phyloP scores from a whole-genome alignment of 768 basidiomycete genomes.

The Boletus sp. region DNA sequence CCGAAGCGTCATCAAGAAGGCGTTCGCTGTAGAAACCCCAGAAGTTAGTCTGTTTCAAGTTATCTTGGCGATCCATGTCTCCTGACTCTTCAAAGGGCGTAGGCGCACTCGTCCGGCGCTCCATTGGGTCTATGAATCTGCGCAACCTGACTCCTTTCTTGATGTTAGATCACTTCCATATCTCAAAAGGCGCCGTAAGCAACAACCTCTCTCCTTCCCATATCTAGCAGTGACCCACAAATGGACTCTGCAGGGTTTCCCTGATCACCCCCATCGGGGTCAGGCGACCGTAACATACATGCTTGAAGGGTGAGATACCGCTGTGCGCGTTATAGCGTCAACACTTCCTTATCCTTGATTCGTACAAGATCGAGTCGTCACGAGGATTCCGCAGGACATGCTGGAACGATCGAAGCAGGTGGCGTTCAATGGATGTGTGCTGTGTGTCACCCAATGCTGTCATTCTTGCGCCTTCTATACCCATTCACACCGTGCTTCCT shows the following conservation, averaged over 20 bases:
- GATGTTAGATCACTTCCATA: constrained; percentile 83
- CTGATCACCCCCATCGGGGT: constrained; percentile 91
- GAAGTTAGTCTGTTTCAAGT: constrained; percentile 46
- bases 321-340: neutral
- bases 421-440: constrained; percentile 97
- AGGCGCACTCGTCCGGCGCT: constrained; percentile 81
- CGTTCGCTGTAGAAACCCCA: constrained; percentile 70
- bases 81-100: constrained; percentile 51
- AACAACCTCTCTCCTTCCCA: neutral
- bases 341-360: neutral
- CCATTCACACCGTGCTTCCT: constrained; percentile 1
- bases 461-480: neutral
- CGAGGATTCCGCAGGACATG: constrained; percentile 90
- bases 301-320: constrained; percentile 61
- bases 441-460: constrained; percentile 38
- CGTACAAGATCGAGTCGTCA: constrained; percentile 64
- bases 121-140: constrained; percentile 73
- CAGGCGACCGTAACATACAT: constrained; percentile 90
- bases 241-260: constrained; percentile 61
- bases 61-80: neutral
- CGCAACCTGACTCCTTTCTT: constrained; percentile 89
- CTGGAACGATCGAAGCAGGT: constrained; percentile 71
- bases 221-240: neutral
- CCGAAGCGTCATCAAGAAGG: constrained; percentile 71
- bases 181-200: constrained; percentile 65